A percentile compares a stretch with the other conserved stretches of the same genome.
These are phyloP conservation scores for Pleurotus platypus DNA, from an alignment of 768 basidiomycete species.

Conservation along the genomic window DNA sequence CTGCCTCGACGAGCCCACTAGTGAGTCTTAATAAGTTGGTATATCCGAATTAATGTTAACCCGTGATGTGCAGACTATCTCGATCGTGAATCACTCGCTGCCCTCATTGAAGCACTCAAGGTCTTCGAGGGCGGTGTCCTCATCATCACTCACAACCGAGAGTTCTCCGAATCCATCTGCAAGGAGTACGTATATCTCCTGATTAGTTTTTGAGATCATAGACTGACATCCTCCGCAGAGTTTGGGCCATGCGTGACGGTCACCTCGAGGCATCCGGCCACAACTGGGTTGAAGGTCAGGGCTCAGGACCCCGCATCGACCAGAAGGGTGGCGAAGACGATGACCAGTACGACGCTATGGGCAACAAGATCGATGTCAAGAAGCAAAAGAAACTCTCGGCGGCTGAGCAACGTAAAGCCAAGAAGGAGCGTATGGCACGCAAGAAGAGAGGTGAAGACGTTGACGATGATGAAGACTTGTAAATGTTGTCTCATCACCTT, in stretches of 20 bases:
- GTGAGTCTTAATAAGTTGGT: constrained; percentile 32
- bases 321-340: constrained; percentile 90
- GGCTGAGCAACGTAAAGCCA: constrained; percentile 81
- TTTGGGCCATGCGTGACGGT: constrained; percentile 99
- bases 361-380: constrained; percentile 88
- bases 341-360: constrained; percentile 93
- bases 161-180: constrained; percentile 99
- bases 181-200: constrained; percentile 40
- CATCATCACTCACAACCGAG: constrained; percentile 95
- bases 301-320: constrained; percentile 92
- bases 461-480: constrained; percentile 60
- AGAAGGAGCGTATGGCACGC: constrained; percentile 95
- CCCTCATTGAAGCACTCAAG: constrained; percentile 97
- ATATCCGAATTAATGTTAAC: neutral
- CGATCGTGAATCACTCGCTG: constrained; percentile 98
- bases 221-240: constrained; percentile 24
- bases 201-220: too few species aligned
- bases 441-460: constrained; percentile 84
- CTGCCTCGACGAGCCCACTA: constrained; percentile 96
- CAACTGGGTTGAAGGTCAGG: constrained; percentile 99
- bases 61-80: constrained; percentile 72
- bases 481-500: neutral
- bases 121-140: constrained; percentile 98
- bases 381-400: constrained; percentile 87
- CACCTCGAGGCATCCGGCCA: constrained; percentile 94